These are phyloP conservation scores for Calonectria naviculata DNA, from an alignment of 2,329 filamentous ascomycete species.

Conservation along the genomic window DNA sequence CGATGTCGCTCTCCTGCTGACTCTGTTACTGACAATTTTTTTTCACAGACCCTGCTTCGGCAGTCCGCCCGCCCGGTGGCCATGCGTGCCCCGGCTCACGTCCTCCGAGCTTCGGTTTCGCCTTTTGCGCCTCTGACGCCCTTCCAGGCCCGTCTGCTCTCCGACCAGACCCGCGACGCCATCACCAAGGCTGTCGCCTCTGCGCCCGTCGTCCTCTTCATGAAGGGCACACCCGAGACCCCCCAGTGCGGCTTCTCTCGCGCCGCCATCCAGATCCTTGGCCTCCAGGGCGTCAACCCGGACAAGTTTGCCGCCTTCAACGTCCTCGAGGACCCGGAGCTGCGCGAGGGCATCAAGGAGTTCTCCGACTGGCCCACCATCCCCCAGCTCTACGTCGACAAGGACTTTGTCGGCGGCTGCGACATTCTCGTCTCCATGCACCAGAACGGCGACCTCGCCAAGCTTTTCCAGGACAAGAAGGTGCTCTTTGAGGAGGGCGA, in stretches of 20 bases:
- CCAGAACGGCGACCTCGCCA: conserved; percentile 92
- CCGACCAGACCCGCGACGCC: conserved; percentile 80
- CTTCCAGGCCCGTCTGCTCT: conserved; percentile 75
- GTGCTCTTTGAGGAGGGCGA: conserved; percentile 76
- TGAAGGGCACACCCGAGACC: conserved; percentile 98
- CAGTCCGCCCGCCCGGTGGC: conserved; percentile 50
- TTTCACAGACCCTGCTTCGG: conserved; percentile 47
- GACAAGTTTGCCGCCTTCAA: conserved; percentile 98
- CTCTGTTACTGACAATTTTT: conserved; percentile 16
- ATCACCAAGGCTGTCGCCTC: conserved; percentile 92
- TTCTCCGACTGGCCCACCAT: conserved; percentile 99
- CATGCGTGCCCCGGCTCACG: conserved; percentile 36
- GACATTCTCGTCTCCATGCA: conserved; percentile 98
- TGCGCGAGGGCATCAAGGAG: conserved; percentile 95
- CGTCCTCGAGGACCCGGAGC: conserved; percentile 89
- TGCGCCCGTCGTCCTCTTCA: conserved; percentile 95
- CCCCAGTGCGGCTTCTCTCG: conserved; percentile 98
- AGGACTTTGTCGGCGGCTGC: conserved; percentile 97
- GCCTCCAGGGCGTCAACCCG: conserved; percentile 94
- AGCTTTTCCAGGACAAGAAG: conserved; percentile 90
- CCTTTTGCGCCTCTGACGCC: conserved; percentile 41
- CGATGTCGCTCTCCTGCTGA: neutral
- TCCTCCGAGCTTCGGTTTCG: conserved; percentile 35
- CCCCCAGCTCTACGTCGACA: conserved; percentile 93
- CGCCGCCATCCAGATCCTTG: conserved; percentile 93